Percentiles rank a stretch among this genome's conserved stretches.
Evolutionary conservation across 1,139 yeast species (phyloP).

Genomic region (Yamadazyma sp.): DNA sequence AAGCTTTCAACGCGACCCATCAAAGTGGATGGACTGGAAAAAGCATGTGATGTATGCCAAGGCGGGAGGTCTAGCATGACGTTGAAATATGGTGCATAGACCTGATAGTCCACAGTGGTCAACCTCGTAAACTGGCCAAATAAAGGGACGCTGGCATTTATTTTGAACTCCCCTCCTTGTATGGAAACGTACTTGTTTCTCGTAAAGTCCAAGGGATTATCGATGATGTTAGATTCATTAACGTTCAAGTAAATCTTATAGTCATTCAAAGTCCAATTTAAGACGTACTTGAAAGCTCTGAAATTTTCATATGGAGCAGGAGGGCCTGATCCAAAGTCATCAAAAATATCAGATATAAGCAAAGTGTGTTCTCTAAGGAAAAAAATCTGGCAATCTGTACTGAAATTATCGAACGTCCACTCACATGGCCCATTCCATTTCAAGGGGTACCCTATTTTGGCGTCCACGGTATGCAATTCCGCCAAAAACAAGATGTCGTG

Average conservation of each 20-base stretch:
- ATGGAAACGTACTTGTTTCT: conserved; percentile 78
- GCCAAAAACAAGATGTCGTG: conserved; percentile 78
- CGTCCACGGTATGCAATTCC: conserved; percentile 53
- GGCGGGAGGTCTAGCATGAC: conserved; percentile 76
- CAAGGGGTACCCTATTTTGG: conserved; percentile 68
- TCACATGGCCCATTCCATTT: conserved; percentile 76
- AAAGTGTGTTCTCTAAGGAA: conserved; percentile 82
- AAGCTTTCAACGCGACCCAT: conserved; percentile 68
- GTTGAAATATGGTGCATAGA: conserved; percentile 62
- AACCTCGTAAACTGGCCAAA: conserved; percentile 58
- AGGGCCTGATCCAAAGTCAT: conserved; percentile 78
- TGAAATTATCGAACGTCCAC: conserved; percentile 62
- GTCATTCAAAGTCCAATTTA: conserved; percentile 59
- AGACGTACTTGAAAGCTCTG: conserved; percentile 63
- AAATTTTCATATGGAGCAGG: conserved; percentile 73
- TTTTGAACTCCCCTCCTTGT: conserved; percentile 59
- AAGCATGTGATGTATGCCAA: conserved; percentile 85
- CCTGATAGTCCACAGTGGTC: conserved; percentile 52
- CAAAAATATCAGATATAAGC: conserved; percentile 67
- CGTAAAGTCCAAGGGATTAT: conserved; percentile 80
- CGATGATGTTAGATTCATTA: conserved; percentile 83
- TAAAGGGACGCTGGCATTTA: conserved; percentile 58
- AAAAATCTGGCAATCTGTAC: conserved; percentile 59
- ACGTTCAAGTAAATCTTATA: conserved; percentile 72
- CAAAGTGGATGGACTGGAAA: conserved; percentile 57